A percentile compares a stretch with the other conserved stretches of the same genome.
Conservation (phyloP, 2,329 filamentous ascomycete genomes). For the Albophoma yamanashiensis region DNA sequence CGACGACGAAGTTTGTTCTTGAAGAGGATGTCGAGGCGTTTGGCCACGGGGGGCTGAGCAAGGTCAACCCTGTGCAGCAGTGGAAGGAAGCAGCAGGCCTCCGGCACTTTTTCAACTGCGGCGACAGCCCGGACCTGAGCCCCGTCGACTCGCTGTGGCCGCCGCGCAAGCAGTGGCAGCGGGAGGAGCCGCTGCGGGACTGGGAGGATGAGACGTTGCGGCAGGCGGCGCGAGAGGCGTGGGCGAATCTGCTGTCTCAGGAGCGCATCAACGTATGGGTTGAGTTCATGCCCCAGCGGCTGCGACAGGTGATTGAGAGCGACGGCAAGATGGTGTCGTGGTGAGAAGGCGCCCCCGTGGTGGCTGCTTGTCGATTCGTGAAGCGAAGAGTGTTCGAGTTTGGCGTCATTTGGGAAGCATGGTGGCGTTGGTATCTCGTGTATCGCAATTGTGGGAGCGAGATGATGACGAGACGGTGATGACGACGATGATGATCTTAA, state of each 20-base stretch:
- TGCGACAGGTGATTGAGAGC: constrained; percentile 19
- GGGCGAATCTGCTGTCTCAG: constrained; percentile 16
- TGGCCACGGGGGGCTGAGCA: constrained; percentile 23
- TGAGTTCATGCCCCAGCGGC: constrained; percentile 23
- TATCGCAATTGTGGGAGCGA: background rate
- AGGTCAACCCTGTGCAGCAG: constrained; percentile 21
- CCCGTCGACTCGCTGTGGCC: constrained; percentile 25
- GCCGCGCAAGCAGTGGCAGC: constrained; percentile 21
- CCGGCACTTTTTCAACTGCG: constrained; percentile 22
- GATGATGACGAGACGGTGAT: background rate
- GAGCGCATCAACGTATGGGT: constrained; percentile 25
- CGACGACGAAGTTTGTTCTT: constrained; percentile 16
- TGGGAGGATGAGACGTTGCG: constrained; percentile 23
- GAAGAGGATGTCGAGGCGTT: constrained; percentile 24
- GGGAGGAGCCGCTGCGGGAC: constrained; percentile 12
- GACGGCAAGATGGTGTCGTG: constrained; percentile 21
- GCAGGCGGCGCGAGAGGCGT: constrained; percentile 18
- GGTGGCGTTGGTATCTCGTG: background rate
- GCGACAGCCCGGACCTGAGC: constrained; percentile 25
- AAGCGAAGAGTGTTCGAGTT: background rate
- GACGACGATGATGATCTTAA: too few species aligned
- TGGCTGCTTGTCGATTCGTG: background rate
- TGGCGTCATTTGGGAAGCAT: background rate
- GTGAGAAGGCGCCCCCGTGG: constrained; percentile 9
- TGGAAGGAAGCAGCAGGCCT: constrained; percentile 24